Percentiles rank a stretch among this genome's conserved stretches.
These are phyloP conservation scores for Persicaria maculosa DNA, from an alignment of 148 eudicot genomes.

Conservation along the genomic window DNA sequence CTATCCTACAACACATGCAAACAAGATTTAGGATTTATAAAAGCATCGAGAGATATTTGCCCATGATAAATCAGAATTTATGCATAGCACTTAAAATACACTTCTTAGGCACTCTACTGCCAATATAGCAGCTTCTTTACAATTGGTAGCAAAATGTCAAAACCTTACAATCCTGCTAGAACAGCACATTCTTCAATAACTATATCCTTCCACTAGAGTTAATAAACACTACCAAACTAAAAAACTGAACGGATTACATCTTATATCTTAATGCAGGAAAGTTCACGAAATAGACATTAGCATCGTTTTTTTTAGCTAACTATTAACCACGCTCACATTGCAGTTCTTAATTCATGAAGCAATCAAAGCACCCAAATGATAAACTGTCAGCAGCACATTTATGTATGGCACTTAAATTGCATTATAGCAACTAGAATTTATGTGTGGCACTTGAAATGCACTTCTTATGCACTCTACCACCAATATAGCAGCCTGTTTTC, in stretches of 20 bases:
- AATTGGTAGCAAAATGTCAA: neutral
- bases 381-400: no score
- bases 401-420: no score
- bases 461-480: neutral
- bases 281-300: no score
- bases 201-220: constrained; percentile 2
- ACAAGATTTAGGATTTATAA: neutral
- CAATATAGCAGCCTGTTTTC: neutral
- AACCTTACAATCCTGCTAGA: neutral
- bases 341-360: no score
- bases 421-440: neutral
- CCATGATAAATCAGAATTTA: neutral
- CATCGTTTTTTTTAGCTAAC: no score
- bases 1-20: constrained; percentile 46
- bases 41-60: neutral
- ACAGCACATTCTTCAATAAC: neutral
- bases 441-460: neutral
- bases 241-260: neutral
- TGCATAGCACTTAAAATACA: neutral
- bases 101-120: neutral
- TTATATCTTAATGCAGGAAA: neutral
- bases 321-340: no score
- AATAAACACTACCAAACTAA: neutral
- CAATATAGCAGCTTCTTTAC: neutral
- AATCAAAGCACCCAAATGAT: no score